These are phyloP conservation scores for Dittrichia graveolens DNA, from an alignment of 129 eudicot species.

Conservation along the genomic window DNA sequence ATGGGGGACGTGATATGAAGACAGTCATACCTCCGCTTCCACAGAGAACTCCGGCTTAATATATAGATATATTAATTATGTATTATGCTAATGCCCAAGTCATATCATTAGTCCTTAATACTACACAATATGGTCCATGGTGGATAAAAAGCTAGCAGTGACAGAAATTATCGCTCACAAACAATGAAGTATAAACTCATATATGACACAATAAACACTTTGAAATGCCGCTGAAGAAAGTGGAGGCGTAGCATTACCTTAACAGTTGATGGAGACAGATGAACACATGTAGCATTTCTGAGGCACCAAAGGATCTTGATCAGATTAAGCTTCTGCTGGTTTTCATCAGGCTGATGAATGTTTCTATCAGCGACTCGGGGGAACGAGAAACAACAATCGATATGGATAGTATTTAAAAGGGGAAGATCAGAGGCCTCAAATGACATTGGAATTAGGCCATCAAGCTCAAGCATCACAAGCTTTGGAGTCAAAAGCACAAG, in stretches of 20 bases:
- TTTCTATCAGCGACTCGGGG: neutral
- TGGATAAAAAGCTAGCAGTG: too few relatives aligned
- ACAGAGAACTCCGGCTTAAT: too few relatives aligned
- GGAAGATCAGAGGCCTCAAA: constrained; percentile 14
- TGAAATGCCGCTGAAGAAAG: neutral
- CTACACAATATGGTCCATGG: too few relatives aligned
- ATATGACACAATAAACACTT: neutral
- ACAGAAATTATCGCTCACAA: too few relatives aligned
- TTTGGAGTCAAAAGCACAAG: constrained; percentile 26
- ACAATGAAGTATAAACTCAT: too few relatives aligned
- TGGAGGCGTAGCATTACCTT: constrained; percentile 10
- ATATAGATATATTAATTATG: too few relatives aligned
- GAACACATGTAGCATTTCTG: constrained; percentile 12
- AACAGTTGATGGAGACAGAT: constrained; percentile 27
- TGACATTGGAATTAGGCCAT: constrained; percentile 20
- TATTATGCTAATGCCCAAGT: too few relatives aligned
- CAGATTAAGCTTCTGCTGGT: constrained; percentile 23
- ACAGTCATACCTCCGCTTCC: too few relatives aligned
- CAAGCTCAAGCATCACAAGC: constrained; percentile 24
- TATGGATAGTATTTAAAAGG: constrained; percentile 16
- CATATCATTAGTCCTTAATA: too few relatives aligned
- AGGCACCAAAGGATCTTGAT: constrained; percentile 17
- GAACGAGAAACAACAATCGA: constrained; percentile 13
- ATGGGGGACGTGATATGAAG: too few relatives aligned
- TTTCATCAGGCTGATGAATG: neutral